Percentiles rank a stretch among this genome's conserved stretches.
phyloP scores from a whole-genome alignment of 305 asterid genomes.

The Fraxinus albicans region DNA sequence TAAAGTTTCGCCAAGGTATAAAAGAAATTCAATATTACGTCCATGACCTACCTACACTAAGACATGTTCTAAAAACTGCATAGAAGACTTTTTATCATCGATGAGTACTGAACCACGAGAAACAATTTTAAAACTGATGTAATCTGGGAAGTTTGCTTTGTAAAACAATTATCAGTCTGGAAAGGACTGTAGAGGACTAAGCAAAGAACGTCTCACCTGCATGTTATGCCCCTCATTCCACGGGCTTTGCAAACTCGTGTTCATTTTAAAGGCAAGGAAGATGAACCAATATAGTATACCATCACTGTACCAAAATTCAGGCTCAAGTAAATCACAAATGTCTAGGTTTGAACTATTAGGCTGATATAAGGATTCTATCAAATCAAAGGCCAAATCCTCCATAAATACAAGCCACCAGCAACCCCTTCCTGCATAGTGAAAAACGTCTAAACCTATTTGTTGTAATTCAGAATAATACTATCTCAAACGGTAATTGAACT shows the following conservation, averaged over 20 bases:
- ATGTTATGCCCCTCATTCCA: slow-evolving; percentile 36
- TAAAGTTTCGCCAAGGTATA: slow-evolving; percentile 18
- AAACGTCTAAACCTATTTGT: slow-evolving; percentile 49
- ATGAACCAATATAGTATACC: slow-evolving; percentile 32
- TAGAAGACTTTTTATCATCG: slow-evolving; percentile 14
- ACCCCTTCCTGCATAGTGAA: slow-evolving; percentile 43
- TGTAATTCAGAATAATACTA: slow-evolving; percentile 21
- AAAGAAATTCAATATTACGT: slow-evolving; percentile 13
- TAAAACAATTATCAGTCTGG: slow-evolving; percentile 12
- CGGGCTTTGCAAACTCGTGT: slow-evolving; percentile 43
- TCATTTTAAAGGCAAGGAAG: slow-evolving; percentile 41
- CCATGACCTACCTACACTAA: slow-evolving; percentile 10
- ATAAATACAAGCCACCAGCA: slow-evolving; percentile 36
- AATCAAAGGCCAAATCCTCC: slow-evolving; percentile 44
- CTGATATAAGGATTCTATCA: slow-evolving; percentile 38
- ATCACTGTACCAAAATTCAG: slow-evolving; percentile 35
- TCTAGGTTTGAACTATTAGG: slow-evolving; percentile 44
- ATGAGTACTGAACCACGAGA: slow-evolving; percentile 12
- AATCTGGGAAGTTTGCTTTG: slow-evolving; percentile 10
- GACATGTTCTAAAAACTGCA: slow-evolving; percentile 21
- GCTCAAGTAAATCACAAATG: slow-evolving; percentile 36
- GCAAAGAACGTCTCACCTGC: slow-evolving; percentile 42
- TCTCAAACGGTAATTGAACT: neutral
- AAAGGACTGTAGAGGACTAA: slow-evolving; percentile 16
- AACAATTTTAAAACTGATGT: slow-evolving; percentile 16